Evolutionary conservation across 768 basidiomycete genomes (phyloP).

Genomic region (Paxillus ammoniavirescens): DNA sequence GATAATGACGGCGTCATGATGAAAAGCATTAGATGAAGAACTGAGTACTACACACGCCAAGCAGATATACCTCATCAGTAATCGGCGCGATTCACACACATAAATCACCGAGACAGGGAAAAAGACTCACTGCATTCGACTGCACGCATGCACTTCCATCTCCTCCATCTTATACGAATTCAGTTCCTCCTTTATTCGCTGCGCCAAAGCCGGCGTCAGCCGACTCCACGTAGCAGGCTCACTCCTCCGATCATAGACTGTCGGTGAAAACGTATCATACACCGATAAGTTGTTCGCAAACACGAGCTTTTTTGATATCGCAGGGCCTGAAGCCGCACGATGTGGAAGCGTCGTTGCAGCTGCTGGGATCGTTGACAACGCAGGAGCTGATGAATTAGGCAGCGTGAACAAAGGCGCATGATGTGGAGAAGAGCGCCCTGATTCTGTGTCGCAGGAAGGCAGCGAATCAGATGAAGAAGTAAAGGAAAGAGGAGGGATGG

Average conservation of each 20-base stretch:
- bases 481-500: slow-evolving; percentile 60
- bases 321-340: slow-evolving; percentile 71
- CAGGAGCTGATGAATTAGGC: slow-evolving; percentile 88
- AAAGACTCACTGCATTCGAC: slow-evolving; percentile 78
- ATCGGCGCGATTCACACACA: slow-evolving; percentile 7
- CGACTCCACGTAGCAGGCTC: slow-evolving; percentile 98
- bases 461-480: slow-evolving; percentile 38
- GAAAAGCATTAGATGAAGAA: slow-evolving; percentile 71
- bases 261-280: slow-evolving; percentile 92
- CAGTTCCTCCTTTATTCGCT: slow-evolving; percentile 96
- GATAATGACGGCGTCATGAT: slow-evolving; percentile 15
- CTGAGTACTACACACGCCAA: slow-evolving; percentile 58
- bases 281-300: slow-evolving; percentile 93
- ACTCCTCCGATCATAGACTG: slow-evolving; percentile 90
- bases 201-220: slow-evolving; percentile 90
- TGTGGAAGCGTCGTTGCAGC: slow-evolving; percentile 56
- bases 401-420: slow-evolving; percentile 64
- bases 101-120: not conserved
- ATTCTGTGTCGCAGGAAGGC: slow-evolving; percentile 36
- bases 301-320: slow-evolving; percentile 72
- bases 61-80: not conserved
- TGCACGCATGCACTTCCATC: slow-evolving; percentile 97
- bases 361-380: slow-evolving; percentile 59
- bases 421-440: slow-evolving; percentile 35
- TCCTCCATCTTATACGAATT: slow-evolving; percentile 99